These are phyloP conservation scores for Trichothecium sympodiale DNA, from an alignment of 2,329 filamentous ascomycete genomes.

Conservation along the genomic window DNA sequence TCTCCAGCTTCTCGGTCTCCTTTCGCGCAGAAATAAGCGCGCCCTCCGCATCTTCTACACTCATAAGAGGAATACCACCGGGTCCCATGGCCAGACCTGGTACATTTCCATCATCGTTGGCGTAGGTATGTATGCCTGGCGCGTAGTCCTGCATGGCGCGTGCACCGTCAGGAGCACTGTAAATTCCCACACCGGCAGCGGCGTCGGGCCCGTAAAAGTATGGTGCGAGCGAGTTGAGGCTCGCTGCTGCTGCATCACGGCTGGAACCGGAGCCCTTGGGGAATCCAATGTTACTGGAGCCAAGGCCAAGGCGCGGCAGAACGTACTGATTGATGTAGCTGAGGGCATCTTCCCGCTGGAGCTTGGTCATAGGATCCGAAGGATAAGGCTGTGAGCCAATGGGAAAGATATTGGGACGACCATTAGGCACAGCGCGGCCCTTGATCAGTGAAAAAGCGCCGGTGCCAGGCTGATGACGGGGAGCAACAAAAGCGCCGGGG, in stretches of 20 bases:
- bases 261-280: constrained; percentile 25
- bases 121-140: constrained; percentile 19
- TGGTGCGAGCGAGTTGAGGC: constrained; percentile 42
- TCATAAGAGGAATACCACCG: constrained; percentile 44
- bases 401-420: constrained; percentile 51
- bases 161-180: constrained; percentile 25
- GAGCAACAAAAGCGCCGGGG: constrained; percentile 44
- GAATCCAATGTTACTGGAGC: constrained; percentile 32
- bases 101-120: constrained; percentile 1
- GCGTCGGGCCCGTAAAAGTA: constrained; percentile 42
- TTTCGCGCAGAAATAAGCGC: constrained; percentile 39
- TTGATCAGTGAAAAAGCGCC: constrained; percentile 53
- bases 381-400: constrained; percentile 31
- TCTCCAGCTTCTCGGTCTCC: constrained; percentile 53
- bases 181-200: constrained; percentile 32
- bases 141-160: constrained; percentile 7
- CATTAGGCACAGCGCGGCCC: constrained; percentile 53
- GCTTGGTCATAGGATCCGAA: constrained; percentile 51
- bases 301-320: constrained; percentile 46
- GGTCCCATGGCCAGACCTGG: constrained; percentile 6
- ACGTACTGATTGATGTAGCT: constrained; percentile 62
- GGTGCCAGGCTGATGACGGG: constrained; percentile 39
- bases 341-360: constrained; percentile 55
- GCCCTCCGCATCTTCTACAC: constrained; percentile 51
- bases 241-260: constrained; percentile 35